Evolutionary conservation across 2,329 filamentous ascomycete genomes (phyloP).

Genomic region (Talaromyces sp.): DNA sequence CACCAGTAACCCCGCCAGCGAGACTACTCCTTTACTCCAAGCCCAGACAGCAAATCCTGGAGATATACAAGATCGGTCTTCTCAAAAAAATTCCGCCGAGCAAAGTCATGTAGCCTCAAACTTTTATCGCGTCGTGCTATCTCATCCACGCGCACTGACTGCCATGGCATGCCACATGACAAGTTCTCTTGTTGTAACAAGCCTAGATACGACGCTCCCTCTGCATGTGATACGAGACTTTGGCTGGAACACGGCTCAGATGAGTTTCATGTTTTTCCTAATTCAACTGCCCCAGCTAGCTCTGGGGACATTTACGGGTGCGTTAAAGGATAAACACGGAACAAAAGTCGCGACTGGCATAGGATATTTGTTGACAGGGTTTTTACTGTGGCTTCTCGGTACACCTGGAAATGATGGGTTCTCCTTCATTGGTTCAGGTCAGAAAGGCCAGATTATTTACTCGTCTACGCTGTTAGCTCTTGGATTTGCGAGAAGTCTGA

Average conservation of each 20-base stretch:
- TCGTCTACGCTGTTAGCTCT: conserved; percentile 20
- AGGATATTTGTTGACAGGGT: conserved; percentile 25
- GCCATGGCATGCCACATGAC: conserved; percentile 45
- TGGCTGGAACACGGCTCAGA: conserved; percentile 52
- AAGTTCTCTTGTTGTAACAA: conserved; percentile 50
- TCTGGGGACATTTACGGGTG: conserved; percentile 56
- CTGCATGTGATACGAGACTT: conserved; percentile 54
- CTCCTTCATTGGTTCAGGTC: conserved; percentile 23
- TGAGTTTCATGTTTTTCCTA: conserved; percentile 56
- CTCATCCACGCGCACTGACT: conserved; percentile 41
- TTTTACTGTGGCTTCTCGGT: conserved; percentile 29
- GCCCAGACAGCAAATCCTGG: neutral
- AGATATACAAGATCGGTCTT: neutral
- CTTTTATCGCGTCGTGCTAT: conserved; percentile 41
- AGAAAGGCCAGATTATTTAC: conserved; percentile 25
- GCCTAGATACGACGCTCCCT: conserved; percentile 56
- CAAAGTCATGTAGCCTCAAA: neutral
- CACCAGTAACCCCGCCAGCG: neutral
- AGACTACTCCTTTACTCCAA: conserved; percentile 7
- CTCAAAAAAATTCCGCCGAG: neutral
- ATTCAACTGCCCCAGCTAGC: conserved; percentile 59
- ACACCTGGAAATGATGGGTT: conserved; percentile 29
- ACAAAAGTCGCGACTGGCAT: conserved; percentile 25
- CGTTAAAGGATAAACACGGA: conserved; percentile 33
- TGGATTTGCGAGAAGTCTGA: conserved; percentile 25